These are phyloP conservation scores for Kluyveromyces nonfermentans DNA, from an alignment of 805 yeast genomes.

Conservation along the genomic window DNA sequence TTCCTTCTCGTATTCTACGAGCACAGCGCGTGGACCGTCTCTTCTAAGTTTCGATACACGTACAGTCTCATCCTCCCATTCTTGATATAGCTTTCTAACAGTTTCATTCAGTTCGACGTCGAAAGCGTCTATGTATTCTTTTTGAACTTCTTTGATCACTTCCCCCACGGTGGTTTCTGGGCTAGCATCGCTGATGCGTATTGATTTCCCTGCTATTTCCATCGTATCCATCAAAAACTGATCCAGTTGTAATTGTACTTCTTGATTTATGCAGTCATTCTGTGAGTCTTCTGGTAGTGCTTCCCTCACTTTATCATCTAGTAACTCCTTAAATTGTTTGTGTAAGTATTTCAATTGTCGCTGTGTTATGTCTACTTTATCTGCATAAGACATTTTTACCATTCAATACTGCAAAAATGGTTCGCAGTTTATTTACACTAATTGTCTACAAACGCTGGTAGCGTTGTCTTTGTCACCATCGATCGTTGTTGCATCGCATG, in stretches of 20 bases:
- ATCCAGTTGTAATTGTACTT: conserved; percentile 19
- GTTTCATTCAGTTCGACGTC: conserved; percentile 53
- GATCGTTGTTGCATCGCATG: not conserved
- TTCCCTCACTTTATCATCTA: conserved; percentile 15
- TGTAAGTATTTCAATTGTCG: conserved; percentile 22
- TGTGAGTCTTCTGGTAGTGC: conserved; percentile 14
- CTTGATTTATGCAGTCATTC: conserved; percentile 14
- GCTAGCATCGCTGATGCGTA: conserved; percentile 50
- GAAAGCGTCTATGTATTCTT: conserved; percentile 51
- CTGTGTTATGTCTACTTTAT: conserved; percentile 17
- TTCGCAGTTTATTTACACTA: no score
- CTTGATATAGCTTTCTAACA: conserved; percentile 45
- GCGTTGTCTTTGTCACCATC: not conserved
- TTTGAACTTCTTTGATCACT: conserved; percentile 13
- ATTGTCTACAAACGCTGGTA: not conserved
- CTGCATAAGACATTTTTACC: conserved; percentile 5
- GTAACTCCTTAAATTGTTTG: conserved; percentile 19
- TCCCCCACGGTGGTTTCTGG: conserved; percentile 20
- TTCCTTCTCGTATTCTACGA: conserved; percentile 25
- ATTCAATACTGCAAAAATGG: not conserved
- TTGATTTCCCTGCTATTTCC: conserved; percentile 45
- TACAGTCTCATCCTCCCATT: conserved; percentile 55
- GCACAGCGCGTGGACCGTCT: conserved; percentile 38
- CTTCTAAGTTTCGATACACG: conserved; percentile 47
- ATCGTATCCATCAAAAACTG: conserved; percentile 25